phyloP scores from a whole-genome alignment of 2,329 filamentous ascomycete genomes.

The Nigrograna mackinnonii region DNA sequence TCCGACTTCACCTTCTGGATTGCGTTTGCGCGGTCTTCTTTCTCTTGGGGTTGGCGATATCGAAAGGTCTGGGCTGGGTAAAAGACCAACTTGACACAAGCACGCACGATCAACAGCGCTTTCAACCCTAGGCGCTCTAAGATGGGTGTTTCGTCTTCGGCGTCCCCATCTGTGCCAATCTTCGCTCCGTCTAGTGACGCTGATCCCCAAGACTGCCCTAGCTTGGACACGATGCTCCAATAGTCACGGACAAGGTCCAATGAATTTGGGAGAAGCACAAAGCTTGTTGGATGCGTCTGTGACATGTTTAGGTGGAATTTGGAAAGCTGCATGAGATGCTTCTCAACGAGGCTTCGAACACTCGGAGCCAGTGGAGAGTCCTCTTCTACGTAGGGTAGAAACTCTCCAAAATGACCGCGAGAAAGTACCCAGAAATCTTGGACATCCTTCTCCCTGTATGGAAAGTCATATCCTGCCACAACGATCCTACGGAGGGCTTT shows the following conservation, averaged over 20 bases:
- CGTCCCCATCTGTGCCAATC: slow-evolving; percentile 51
- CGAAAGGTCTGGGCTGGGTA: slow-evolving; percentile 81
- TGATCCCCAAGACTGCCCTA: slow-evolving; percentile 73
- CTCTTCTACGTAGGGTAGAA: slow-evolving; percentile 67
- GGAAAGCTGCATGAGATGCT: slow-evolving; percentile 85
- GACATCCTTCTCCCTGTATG: slow-evolving; percentile 76
- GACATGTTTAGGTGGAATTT: slow-evolving; percentile 92
- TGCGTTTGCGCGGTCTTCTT: slow-evolving; percentile 74
- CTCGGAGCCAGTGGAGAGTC: slow-evolving; percentile 54
- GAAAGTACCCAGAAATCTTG: slow-evolving; percentile 80
- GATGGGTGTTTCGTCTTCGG: slow-evolving; percentile 58
- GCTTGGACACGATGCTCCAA: slow-evolving; percentile 78
- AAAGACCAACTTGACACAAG: slow-evolving; percentile 84
- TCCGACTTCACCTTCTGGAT: slow-evolving; percentile 70
- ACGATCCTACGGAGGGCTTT: slow-evolving; percentile 81
- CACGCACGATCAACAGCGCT: slow-evolving; percentile 78
- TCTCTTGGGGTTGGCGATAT: slow-evolving; percentile 74
- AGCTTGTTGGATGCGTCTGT: slow-evolving; percentile 76
- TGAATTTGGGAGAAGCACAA: slow-evolving; percentile 79
- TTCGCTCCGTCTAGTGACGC: slow-evolving; percentile 43
- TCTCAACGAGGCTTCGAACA: slow-evolving; percentile 70
- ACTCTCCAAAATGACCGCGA: slow-evolving; percentile 73
- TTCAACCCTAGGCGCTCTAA: slow-evolving; percentile 81
- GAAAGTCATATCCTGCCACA: slow-evolving; percentile 80
- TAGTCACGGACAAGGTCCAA: slow-evolving; percentile 78